Percentiles rank a stretch among this genome's conserved stretches.
Conservation (phyloP, 495 filamentous ascomycete genomes). For the Penicillium alfredii region DNA sequence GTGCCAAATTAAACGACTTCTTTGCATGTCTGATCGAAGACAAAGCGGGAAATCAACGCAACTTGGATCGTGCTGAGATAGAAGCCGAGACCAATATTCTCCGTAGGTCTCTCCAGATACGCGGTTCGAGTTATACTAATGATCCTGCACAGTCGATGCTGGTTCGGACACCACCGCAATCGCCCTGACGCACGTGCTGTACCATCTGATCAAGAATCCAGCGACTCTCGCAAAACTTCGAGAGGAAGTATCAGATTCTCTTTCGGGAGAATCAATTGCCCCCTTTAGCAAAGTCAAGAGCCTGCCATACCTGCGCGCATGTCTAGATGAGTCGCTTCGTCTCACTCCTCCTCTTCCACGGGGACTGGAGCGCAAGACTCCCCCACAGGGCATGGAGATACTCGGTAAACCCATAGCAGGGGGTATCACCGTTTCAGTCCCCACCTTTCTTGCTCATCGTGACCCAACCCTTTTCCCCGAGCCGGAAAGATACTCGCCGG, state of each 20-base stretch:
- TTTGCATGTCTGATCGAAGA: constrained; percentile 43
- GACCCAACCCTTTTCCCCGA: constrained; percentile 17
- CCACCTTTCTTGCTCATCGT: constrained; percentile 16
- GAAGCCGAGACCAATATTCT: constrained; percentile 12
- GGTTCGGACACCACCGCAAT: constrained; percentile 49
- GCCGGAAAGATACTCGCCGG: constrained; percentile 19
- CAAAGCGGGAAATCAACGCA: constrained; percentile 29
- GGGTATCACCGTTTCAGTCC: constrained; percentile 18
- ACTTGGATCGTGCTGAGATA: constrained; percentile 14
- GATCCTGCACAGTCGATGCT: constrained; percentile 43
- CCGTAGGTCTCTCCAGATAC: no score
- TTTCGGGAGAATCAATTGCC: no score
- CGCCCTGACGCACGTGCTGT: constrained; percentile 41
- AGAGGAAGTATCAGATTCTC: constrained; percentile 44
- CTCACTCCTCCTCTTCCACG: constrained; percentile 30
- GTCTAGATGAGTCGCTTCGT: no score
- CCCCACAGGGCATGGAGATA: constrained; percentile 26
- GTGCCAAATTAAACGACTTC: constrained; percentile 46
- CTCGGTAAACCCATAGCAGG: constrained; percentile 27
- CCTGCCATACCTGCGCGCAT: no score
- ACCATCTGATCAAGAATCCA: constrained; percentile 48
- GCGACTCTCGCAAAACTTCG: constrained; percentile 42
- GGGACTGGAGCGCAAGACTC: constrained; percentile 25
- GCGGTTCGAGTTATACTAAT: no score
- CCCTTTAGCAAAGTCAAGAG: no score